Evolutionary conservation across 2,329 filamentous ascomycete genomes (phyloP), one percentile per base, ranked within the genome.

Genomic region (Lecanoromycetidae sp.): DNA sequence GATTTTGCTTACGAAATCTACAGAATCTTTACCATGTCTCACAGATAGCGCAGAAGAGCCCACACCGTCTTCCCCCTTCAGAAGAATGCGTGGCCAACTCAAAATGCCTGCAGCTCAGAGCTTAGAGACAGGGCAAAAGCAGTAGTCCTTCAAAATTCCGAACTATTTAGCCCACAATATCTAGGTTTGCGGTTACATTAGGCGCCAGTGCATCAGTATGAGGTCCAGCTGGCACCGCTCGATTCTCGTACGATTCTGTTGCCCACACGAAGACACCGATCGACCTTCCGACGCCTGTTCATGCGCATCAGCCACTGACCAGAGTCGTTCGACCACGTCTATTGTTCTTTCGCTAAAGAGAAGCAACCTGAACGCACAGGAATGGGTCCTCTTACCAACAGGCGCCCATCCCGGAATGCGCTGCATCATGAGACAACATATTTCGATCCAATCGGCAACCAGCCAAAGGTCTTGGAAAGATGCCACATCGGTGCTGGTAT

Each of bases 221-320:
- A 8, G 23, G 7, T n/a, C 36, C 36, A 4, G 4, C 29, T 9
- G 36, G 36, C 5, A 47, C 22, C 29, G n/a, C 8, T 9, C 44
- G 30, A 32, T 47, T 36, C 30, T 26, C 6, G n/a, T 23, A 26
- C 2, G 36, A 40, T 5, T 36, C 17, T 1, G 4, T 36, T 9
- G n/a, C 35, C 44, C 44, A 47, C 13, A 41, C 8, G 15, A 47
- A 47, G 1, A 47, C 30, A 8, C 44, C 44, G 10, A 47, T 23
- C 13, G 44, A 34, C 2, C 20, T 15, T n/a, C 9, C 20, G 3
- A 17, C 10, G 17, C 44, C 44, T 47, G 3, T 23, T 29, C 2
- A 12, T 20, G 19, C 13, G 17, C 10, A 26, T 47, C 19, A 47
- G 37, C 30, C 12, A 2, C 2, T 5, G n/a, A 19, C 7, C 15